phyloP scores from a whole-genome alignment of 805 yeast genomes.

The Lipomyces orientalis region DNA sequence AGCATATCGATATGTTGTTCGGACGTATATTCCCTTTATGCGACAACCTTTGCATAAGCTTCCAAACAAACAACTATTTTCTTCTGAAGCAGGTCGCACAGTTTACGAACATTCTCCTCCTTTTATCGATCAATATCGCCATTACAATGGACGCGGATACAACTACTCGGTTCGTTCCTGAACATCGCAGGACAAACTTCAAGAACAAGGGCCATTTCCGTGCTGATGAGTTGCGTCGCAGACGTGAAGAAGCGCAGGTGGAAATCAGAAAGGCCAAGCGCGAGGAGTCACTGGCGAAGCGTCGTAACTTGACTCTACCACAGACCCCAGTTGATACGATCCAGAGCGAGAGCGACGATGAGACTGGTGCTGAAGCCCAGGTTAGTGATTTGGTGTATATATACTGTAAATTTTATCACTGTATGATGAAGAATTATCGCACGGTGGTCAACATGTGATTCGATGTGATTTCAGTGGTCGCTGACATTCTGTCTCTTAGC shows the following conservation, averaged over 20 bases:
- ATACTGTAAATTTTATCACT: not conserved
- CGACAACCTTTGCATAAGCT: not conserved
- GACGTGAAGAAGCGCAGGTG: constrained; percentile 96
- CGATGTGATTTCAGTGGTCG: not conserved
- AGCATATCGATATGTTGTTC: not conserved
- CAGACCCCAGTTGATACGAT: constrained; percentile 46
- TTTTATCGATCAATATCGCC: not conserved
- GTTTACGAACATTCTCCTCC: not conserved
- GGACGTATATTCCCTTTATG: not conserved
- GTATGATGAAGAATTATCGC: not conserved
- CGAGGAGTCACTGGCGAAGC: constrained; percentile 91
- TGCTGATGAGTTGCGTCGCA: constrained; percentile 95
- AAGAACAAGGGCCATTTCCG: constrained; percentile 93
- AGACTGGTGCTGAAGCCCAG: constrained; percentile 43
- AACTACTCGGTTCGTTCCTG: constrained; percentile 87
- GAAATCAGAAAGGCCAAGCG: constrained; percentile 95
- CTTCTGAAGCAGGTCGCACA: not conserved
- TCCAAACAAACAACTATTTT: not conserved
- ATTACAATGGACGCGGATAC: constrained; percentile 73
- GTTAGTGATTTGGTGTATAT: constrained; percentile 23
- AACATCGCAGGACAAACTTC: constrained; percentile 94
- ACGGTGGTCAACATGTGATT: constrained; percentile 5
- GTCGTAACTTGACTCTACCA: constrained; percentile 71
- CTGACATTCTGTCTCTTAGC: constrained; percentile 37
- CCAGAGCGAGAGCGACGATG: constrained; percentile 56